Conservation (phyloP, 139 green algal species). For the Chlamydomonas eustigma region DNA sequence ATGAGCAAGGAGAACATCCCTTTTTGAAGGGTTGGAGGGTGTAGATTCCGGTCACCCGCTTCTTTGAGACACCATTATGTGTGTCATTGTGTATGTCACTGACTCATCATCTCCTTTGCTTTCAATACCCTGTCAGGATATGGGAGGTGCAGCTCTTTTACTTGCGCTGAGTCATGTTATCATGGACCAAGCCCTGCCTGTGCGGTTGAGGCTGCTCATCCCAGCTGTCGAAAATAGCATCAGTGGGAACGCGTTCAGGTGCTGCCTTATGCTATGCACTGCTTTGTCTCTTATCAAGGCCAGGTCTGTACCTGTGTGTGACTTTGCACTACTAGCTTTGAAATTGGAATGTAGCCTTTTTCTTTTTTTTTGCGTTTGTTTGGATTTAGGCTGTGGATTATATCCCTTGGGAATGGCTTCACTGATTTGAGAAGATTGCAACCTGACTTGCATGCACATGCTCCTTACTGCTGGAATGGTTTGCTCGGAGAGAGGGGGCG, state of each 20-base stretch:
- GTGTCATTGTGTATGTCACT: background rate
- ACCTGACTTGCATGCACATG: no score
- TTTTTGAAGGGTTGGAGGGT: no score
- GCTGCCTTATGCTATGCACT: background rate
- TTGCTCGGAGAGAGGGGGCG: no score
- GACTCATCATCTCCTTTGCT: background rate
- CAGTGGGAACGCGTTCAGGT: slow-evolving; percentile 34
- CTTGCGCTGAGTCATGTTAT: slow-evolving; percentile 37
- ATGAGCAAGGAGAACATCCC: no score
- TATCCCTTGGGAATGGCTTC: no score
- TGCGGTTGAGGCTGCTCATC: slow-evolving; percentile 38
- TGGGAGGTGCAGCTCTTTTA: slow-evolving; percentile 39
- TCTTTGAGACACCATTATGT: no score
- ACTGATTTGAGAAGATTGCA: no score
- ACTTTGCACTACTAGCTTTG: background rate
- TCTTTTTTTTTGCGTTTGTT: background rate
- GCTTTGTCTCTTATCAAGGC: background rate
- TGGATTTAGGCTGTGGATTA: background rate
- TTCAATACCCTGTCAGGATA: slow-evolving; percentile 27
- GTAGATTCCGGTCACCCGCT: no score
- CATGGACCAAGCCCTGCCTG: slow-evolving; percentile 33
- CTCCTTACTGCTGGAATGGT: no score
- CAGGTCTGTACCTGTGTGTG: background rate
- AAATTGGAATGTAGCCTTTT: background rate
- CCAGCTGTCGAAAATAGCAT: slow-evolving; percentile 52